Base-by-base conservation (phyloP, 108 stramenopile genomes). In the Conticribra weissflogii region DNA sequence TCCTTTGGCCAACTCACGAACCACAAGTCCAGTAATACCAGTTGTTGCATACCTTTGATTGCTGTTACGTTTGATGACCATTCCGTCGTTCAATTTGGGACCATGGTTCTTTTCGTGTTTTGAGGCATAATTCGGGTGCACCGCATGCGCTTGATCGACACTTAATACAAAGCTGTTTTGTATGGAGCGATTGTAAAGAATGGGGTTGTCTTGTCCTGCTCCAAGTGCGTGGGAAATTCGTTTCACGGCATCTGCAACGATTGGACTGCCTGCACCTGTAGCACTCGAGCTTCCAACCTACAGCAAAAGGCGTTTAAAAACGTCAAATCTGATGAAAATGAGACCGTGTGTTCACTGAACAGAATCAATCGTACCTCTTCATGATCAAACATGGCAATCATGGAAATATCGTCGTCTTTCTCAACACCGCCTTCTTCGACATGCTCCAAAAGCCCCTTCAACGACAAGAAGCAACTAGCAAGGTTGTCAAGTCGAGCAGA, bases 41-140 rank as follows among this genome's bases (percentile, higher is more conserved):
- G 84, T 97, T 9, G 98, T 98, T 3, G 98, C 90, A 70, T 99
- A 99, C 53, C 97, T 79, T 73, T 98, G 97, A 84, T 98, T 99
- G 48, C 81, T 66, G 75, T 99, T 99, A 61, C 90, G 87, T 77
- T 99, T 99, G 66, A 99, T 96, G 14, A 99, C 99, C 85, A 98
- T 85, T 5, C 99, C 99, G 3, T 66, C 84, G 69, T 98, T 96
- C 83, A 99, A 84, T 66, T 88, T 90, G 2, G 98, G 98, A 21
- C 84, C 89, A 79, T 98, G 97, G 16, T 61, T 76, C 41, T 89
- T 85, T 56, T 99, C 99, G 80, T 99, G 98, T 55, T 97, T 97
- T 33, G 81, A 69, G 21, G 85, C 79, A 82, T 99, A 99, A 71
- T 99, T 98, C 1, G 99, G 98, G 76, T 99, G 99, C 21, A 96